Base-by-base conservation (phyloP, 148 eudicot species). In the Vaccinium vitisidaea region DNA sequence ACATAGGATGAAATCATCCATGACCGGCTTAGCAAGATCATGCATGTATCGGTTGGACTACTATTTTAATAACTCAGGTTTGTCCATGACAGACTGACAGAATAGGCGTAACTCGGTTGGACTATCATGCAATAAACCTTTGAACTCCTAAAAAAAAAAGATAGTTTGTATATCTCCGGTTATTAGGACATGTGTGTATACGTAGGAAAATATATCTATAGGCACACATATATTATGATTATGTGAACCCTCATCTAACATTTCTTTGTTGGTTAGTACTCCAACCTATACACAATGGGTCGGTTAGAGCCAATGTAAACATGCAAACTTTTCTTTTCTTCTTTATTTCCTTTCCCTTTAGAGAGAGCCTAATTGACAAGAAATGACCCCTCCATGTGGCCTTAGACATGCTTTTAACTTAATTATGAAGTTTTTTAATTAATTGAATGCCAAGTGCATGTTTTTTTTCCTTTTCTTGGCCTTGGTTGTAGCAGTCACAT, bases 351-450 rank as follows among this genome's bases (percentile, higher is more conserved):
- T 0, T 54, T n/a, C 13, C 23, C 8, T 63, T 63, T 8, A 23
- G 11, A 7, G 81, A 54, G 81, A 79, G 81, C 65, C 48, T 54
- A 79, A 79, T 13, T n/a, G 81, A 79, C 81, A 79, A 79, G 12
- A 9, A 2, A 27, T 53, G 81, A 55, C 65, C 85, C 85, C 85
- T 83, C 85, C 85, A 83, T 76, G 85, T 83, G 85, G 56, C 50
- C 55, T 59, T 49, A 30, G 19, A 76, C 50, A 23, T 48, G n/a
- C 54, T 48, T 48, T 79, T 55, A 32, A 19, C 69, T 54, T 79
- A 8, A 56, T 53, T 54, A 79, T 54, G 25, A 1, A 79, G 55
- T 79, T 52, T 49, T 11, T 53, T 16, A 7, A 54, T 53, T 16
- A 7, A 54, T 55, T 16, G 30, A 4, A 46, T 80, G 49, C 12